Base-by-base conservation (phyloP, 2,329 filamentous ascomycete genomes). In the Colletotrichum tanaceti region DNA sequence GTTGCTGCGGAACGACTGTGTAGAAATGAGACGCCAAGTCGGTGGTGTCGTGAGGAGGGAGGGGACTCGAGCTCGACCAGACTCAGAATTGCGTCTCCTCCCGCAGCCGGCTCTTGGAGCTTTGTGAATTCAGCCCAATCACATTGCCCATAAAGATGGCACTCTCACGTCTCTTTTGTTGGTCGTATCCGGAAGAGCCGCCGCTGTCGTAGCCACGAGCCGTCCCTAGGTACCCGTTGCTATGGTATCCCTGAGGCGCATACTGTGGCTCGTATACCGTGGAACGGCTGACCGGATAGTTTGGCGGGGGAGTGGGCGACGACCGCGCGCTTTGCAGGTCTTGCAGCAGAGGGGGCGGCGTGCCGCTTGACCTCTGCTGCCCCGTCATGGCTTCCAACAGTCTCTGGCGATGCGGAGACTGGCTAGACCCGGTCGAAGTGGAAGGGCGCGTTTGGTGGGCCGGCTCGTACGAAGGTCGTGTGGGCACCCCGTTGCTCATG, bases 91-190 rank as follows among this genome's bases (percentile, higher is more conserved):
- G 82, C n/a, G 81, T 82, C 75, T 87, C 85, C 70, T 88, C 86
- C 44, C 85, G 81, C 41, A 88, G 78, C 13, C 85, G 85, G 71
- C 85, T 87, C 74, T 83, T 85, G 0, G 84, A 85, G 46, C 79
- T 78, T 72, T 87, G 85, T 22, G 83, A 81, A 61, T 81, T 84
- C 39, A 87, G 76, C 32, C 82, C 81, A 73, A 82, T 78, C 75
- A 85, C 81, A 24, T 79, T 78, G 74, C 85, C 82, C 75, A 84
- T 83, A 69, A 89, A 87, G 76, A 90, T 87, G 53, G 83, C 81
- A 73, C 89, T 91, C 77, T 91, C 88, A 58, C 89, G 84, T 57
- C 87, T 82, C 74, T 83, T 86, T 47, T 80, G 86, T 10, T 79
- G 79, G 44, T 82, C 78, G 57, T 81, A 79, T 58, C 74, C 66